These are phyloP conservation scores for Gossypium australe DNA, from an alignment of 345 rosid genomes.

Conservation along the genomic window DNA sequence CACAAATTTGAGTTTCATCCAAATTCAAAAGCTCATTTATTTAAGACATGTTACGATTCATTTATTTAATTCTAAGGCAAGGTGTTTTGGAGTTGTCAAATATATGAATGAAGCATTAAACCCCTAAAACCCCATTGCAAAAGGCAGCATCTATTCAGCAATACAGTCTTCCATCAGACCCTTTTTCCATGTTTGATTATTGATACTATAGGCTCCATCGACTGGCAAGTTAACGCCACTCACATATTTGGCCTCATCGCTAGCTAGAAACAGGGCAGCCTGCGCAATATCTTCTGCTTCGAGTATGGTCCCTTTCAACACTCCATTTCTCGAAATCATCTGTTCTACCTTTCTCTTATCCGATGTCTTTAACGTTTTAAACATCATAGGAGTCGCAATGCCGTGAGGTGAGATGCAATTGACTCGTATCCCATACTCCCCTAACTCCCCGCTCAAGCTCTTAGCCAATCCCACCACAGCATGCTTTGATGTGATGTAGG, in stretches of 20 bases:
- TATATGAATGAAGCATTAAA: no score
- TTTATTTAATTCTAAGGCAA: no score
- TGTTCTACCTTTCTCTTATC: slow-evolving; percentile 10
- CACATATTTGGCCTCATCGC: slow-evolving; percentile 47
- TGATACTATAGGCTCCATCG: slow-evolving; percentile 43
- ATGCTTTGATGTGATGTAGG: slow-evolving; percentile 11
- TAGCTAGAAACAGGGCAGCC: slow-evolving; percentile 41
- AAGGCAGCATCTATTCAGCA: not conserved
- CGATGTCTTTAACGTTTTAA: not conserved
- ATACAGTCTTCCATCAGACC: not conserved
- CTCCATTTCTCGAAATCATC: slow-evolving; percentile 9
- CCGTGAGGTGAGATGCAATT: slow-evolving; percentile 6
- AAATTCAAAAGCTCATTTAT: no score
- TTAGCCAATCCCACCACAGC: not conserved
- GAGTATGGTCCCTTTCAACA: slow-evolving; percentile 38
- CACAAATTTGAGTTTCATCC: no score
- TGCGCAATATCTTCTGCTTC: slow-evolving; percentile 43
- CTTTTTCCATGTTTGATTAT: slow-evolving; percentile 28
- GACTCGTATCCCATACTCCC: not conserved
- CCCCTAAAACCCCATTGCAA: no score
- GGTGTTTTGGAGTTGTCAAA: no score
- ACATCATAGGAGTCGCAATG: not conserved
- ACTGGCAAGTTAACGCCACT: slow-evolving; percentile 44
- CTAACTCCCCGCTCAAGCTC: not conserved
- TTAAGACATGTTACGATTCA: no score